Evolutionary conservation across 2,329 filamentous ascomycete genomes (phyloP).

Genomic region (Hirsutella thompsonii): DNA sequence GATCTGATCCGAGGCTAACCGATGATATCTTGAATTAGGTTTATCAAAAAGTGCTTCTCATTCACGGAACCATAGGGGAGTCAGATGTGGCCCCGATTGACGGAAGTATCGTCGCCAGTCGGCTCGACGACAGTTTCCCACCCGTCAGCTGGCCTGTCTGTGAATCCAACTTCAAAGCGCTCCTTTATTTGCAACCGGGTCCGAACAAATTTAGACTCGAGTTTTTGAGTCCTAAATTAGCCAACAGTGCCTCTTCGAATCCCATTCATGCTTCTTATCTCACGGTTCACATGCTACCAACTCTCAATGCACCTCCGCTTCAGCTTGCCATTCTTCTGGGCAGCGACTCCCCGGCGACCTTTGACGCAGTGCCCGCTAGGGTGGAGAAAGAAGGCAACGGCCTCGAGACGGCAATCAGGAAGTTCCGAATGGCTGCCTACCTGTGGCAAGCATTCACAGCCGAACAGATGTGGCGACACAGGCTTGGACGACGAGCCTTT

Average conservation of each 20-base stretch:
- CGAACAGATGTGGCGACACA: conserved; percentile 89
- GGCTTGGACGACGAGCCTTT: conserved; percentile 74
- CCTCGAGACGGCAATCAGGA: conserved; percentile 67
- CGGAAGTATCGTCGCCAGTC: conserved; percentile 65
- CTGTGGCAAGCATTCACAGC: conserved; percentile 95
- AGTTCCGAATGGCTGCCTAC: conserved; percentile 91
- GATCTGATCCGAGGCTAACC: background rate
- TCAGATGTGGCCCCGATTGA: conserved; percentile 55
- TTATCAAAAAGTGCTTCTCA: conserved; percentile 77
- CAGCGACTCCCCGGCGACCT: conserved; percentile 77
- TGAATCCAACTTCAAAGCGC: conserved; percentile 81
- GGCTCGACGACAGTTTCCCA: conserved; percentile 78
- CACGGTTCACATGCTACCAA: conserved; percentile 74
- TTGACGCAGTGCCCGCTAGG: conserved; percentile 67
- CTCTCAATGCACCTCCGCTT: conserved; percentile 66
- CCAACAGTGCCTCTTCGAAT: conserved; percentile 52
- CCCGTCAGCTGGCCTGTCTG: conserved; percentile 75
- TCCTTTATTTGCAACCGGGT: conserved; percentile 83
- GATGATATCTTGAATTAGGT: conserved; percentile 41
- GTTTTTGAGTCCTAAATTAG: conserved; percentile 71
- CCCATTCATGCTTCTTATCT: conserved; percentile 68
- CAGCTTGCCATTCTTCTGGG: conserved; percentile 81
- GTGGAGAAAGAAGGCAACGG: conserved; percentile 70
- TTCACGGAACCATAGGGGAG: conserved; percentile 74
- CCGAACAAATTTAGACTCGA: conserved; percentile 82